Conservation (phyloP, 768 basidiomycete genomes). For the Termitomyces sp. region DNA sequence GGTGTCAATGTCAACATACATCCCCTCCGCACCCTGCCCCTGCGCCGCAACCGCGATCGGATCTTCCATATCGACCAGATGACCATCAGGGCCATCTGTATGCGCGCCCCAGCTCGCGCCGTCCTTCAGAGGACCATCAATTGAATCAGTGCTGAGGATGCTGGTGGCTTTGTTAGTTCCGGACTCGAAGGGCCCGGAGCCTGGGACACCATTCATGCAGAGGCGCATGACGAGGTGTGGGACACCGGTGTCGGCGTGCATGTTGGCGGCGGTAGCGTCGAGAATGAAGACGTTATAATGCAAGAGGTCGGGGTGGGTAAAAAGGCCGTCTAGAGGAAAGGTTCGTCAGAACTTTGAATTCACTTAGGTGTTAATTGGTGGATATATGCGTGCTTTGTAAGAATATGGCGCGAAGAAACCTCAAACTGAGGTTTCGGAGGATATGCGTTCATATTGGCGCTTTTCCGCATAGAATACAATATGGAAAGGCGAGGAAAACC, state of each 20-base stretch:
- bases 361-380: background rate
- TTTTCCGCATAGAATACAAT: background rate
- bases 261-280: slow-evolving; percentile 39
- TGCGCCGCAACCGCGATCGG: slow-evolving; percentile 2
- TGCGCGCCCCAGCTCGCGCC: slow-evolving; percentile 25
- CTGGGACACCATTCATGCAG: slow-evolving; percentile 35
- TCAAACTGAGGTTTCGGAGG: background rate
- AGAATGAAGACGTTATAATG: slow-evolving; percentile 79
- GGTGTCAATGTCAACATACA: slow-evolving; percentile 7
- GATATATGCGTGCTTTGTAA: background rate
- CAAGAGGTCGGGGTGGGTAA: slow-evolving; percentile 27
- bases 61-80: slow-evolving; percentile 26
- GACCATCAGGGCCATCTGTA: slow-evolving; percentile 40
- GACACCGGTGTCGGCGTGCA: slow-evolving; percentile 17
- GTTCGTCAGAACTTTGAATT: background rate
- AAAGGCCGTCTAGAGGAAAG: background rate
- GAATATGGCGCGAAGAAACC: background rate
- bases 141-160: background rate
- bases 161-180: background rate
- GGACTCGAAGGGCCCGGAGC: slow-evolving; percentile 12
- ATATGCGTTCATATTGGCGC: background rate
- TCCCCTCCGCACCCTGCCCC: background rate
- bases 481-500: background rate
- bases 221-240: slow-evolving; percentile 53
- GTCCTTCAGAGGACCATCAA: background rate